Conservation (phyloP, 2,329 filamentous ascomycete species). For the Ceratocystis diversiconidia region DNA sequence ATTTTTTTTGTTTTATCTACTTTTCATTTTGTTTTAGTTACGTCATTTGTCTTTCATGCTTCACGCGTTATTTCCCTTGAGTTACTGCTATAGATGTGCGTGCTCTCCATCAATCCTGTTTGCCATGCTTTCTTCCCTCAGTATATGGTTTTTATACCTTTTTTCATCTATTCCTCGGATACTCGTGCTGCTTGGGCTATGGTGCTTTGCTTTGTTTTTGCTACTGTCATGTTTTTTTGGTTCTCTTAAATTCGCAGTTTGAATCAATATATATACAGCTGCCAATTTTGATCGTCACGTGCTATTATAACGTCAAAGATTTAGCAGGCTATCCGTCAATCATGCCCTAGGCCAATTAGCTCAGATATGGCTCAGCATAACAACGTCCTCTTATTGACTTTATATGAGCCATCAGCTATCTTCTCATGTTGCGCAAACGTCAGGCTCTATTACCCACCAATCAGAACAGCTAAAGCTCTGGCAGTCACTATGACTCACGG, state of each 20-base stretch:
- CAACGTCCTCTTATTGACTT: no score
- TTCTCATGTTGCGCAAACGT: not conserved
- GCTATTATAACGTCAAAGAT: no score
- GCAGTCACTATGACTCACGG: not conserved
- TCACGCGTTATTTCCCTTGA: not conserved
- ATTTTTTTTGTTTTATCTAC: not conserved
- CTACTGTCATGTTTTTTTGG: no score
- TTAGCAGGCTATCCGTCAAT: no score
- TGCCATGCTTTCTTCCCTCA: not conserved
- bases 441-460: not conserved
- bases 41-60: slow-evolving; percentile 4
- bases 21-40: not conserved
- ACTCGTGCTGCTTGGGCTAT: not conserved
- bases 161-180: not conserved
- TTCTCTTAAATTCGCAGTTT: no score
- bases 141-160: not conserved
- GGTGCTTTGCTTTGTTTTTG: no score
- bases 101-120: not conserved
- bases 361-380: no score
- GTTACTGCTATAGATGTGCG: not conserved
- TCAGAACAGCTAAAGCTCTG: no score
- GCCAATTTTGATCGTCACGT: no score
- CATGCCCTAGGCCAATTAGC: no score
- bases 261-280: no score
- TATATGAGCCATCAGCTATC: no score